phyloP scores from a whole-genome alignment of 345 rosid species.

The Erysimum cheiranthoides region DNA sequence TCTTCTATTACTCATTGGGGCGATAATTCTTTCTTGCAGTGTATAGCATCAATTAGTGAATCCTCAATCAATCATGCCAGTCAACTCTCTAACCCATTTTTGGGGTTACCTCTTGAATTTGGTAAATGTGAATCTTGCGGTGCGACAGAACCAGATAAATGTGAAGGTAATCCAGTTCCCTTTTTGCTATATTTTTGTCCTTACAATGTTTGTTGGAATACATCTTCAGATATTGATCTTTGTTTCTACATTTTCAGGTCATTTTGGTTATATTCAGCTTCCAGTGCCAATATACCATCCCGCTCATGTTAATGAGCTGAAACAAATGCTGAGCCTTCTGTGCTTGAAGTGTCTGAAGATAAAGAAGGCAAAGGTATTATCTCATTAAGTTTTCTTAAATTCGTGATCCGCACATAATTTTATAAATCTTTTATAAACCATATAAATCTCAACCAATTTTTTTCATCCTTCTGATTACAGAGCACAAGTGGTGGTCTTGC shows the following conservation, averaged over 20 bases:
- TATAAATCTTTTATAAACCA: neutral
- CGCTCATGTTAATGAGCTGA: conserved; percentile 74
- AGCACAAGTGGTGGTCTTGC: conserved; percentile 64
- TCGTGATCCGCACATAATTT: conserved; percentile 13
- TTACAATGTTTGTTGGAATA: conserved; percentile 8
- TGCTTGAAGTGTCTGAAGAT: conserved; percentile 90
- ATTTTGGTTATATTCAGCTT: conserved; percentile 85
- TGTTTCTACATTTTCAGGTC: conserved; percentile 65
- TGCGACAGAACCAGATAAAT: conserved; percentile 75
- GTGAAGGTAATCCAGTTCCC: conserved; percentile 67
- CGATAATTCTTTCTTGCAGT: conserved; percentile 45
- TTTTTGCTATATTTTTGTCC: conserved; percentile 12
- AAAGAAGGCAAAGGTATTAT: conserved; percentile 73
- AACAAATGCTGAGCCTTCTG: conserved; percentile 71
- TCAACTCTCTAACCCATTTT: conserved; percentile 83
- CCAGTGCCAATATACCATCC: conserved; percentile 95
- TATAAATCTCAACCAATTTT: conserved; percentile 7
- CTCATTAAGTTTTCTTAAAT: conserved; percentile 10
- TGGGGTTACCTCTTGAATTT: conserved; percentile 90
- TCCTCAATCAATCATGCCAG: conserved; percentile 70
- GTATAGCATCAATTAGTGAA: conserved; percentile 73
- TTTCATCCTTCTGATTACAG: conserved; percentile 55
- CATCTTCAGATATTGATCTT: conserved; percentile 22
- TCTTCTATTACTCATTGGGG: conserved; percentile 16
- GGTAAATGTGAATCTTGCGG: conserved; percentile 97